Evolutionary conservation across 176 grass and related monocot genomes (phyloP), one percentile per base, ranked within the genome.

Genomic region (Alloteropsis semialata): DNA sequence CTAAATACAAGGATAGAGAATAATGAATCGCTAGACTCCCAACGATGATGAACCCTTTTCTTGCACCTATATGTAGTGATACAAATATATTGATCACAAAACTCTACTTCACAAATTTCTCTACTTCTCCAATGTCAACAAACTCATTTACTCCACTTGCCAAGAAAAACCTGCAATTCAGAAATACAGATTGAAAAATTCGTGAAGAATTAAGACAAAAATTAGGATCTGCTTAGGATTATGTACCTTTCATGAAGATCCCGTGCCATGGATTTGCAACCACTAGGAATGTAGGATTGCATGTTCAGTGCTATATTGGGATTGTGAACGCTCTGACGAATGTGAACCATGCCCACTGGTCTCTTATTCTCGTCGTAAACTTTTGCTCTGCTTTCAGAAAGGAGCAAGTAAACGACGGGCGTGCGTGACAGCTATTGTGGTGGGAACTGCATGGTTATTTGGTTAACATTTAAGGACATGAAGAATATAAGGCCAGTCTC

Each of bases 311-410:
- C 92, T 81, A 97, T 90, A 48, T 97, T 94, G 11, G 92, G 92
- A 72, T 94, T 92, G 51, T 94, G 92, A 50, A 97, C 92, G 54
- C 94, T 97, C 50, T 97, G 94, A 58, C 89, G 79, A 61, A 97
- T 62, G 39, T 97, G 94, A 28, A 94, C 87, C 94, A 81, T 88
- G 6, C 87, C 94, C 6, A 87, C 1, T 50, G 65, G 46, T 19
- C 79, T 84, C 28, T 90, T 32, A 58, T 54, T 75, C 43, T 87
- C 76, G 63, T 92, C 85, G n/a, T 75, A 84, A 82, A 97, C 42
- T 65, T 70, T 92, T 1, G 82, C 92, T 71, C 94, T 97, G 72
- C 32, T 69, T 78, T 68, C 13, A 19, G 8, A 78, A 83, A 83
- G 17, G 25, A 27, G 46, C 4, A 56, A 8, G 59, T 62, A 65